Evolutionary conservation across 2,329 filamentous ascomycete species (phyloP).

Genomic region (Fusarium kyushuense): DNA sequence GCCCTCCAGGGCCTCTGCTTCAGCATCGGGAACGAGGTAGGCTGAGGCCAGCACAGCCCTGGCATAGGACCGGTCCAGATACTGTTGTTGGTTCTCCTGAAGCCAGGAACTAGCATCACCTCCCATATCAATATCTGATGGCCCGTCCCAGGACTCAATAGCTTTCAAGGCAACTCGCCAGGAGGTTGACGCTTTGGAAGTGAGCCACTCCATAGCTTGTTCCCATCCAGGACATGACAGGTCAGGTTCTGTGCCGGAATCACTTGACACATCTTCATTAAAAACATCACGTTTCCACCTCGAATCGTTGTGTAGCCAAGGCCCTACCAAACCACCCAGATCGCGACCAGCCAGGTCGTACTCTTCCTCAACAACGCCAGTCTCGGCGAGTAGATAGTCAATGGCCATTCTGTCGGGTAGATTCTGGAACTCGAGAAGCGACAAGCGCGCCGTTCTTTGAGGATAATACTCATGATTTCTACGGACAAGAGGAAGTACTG

Average conservation of each 20-base stretch:
- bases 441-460: constrained; percentile 59
- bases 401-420: constrained; percentile 71
- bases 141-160: constrained; percentile 79
- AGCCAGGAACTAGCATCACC: constrained; percentile 68
- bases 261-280: constrained; percentile 4
- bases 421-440: constrained; percentile 72
- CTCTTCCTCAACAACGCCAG: constrained; percentile 57
- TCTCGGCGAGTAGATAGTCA: constrained; percentile 70
- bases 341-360: constrained; percentile 68
- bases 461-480: constrained; percentile 78
- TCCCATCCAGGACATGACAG: constrained; percentile 73
- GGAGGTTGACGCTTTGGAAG: constrained; percentile 67
- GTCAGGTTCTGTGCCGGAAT: constrained; percentile 49
- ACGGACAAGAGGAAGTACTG: constrained; percentile 75
- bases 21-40: constrained; percentile 73
- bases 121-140: constrained; percentile 76
- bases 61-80: constrained; percentile 73
- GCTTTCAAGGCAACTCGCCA: constrained; percentile 73
- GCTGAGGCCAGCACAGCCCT: constrained; percentile 75
- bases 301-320: constrained; percentile 77
- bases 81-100: constrained; percentile 68
- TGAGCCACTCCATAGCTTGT: constrained; percentile 75
- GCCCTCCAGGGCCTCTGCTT: constrained; percentile 67
- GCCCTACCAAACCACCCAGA: constrained; percentile 74
- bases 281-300: constrained; percentile 60